Evolutionary conservation across 352 stramenopile genomes (phyloP).

Genomic region (Pythium apleroticum): DNA sequence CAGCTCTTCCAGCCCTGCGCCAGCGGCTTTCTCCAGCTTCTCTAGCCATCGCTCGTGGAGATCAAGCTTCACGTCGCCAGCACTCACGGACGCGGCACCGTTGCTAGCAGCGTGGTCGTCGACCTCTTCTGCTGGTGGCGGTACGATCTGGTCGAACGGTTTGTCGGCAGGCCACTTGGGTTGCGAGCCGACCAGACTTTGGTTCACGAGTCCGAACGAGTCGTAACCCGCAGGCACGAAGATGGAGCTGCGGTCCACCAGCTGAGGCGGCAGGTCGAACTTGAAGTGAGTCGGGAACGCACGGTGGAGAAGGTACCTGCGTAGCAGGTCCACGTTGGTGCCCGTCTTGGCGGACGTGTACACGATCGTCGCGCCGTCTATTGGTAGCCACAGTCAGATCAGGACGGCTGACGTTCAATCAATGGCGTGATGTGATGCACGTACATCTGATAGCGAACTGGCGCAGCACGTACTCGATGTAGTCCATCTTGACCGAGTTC

Average conservation of each 20-base stretch:
- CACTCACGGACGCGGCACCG: constrained; percentile 6
- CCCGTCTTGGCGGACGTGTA: constrained; percentile 84
- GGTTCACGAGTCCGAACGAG: constrained; percentile 68
- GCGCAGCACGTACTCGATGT: constrained; percentile 77
- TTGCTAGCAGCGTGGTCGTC: constrained; percentile 15
- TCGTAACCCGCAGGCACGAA: constrained; percentile 82
- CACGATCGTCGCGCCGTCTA: constrained; percentile 73
- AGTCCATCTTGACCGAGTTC: constrained; percentile 86
- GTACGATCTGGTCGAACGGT: constrained; percentile 82
- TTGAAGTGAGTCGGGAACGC: constrained; percentile 69
- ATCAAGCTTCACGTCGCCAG: constrained; percentile 62
- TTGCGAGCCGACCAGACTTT: constrained; percentile 75
- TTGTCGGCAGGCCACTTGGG: constrained; percentile 74
- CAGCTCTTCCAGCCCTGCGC: constrained; percentile 71
- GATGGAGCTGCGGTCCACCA: constrained; percentile 69
- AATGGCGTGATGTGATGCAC: constrained; percentile 6
- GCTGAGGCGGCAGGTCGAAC: constrained; percentile 62
- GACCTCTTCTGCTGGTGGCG: constrained; percentile 40
- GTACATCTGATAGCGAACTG: constrained; percentile 80
- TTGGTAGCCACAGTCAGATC: neutral
- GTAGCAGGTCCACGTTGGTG: constrained; percentile 68
- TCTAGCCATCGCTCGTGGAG: constrained; percentile 75
- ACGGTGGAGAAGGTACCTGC: constrained; percentile 77
- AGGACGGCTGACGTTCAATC: no score
- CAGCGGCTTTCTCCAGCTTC: constrained; percentile 79